Conservation (phyloP, 768 basidiomycete genomes). For the Lentinula sp. region DNA sequence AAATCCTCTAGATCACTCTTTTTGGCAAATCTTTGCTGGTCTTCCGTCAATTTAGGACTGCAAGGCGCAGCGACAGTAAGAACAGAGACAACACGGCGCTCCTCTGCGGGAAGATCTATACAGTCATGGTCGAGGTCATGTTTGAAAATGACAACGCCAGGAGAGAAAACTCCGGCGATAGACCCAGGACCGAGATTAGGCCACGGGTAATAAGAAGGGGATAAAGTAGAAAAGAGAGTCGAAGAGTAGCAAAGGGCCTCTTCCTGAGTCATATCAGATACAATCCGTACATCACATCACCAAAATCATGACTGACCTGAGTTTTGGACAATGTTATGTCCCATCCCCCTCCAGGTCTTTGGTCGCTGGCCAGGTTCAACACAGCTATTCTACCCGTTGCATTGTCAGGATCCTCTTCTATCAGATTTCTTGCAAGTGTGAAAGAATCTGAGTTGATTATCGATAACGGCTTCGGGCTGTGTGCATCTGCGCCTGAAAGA, state of each 20-base stretch:
- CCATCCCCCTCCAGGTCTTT: constrained; percentile 27
- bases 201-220: constrained; percentile 38
- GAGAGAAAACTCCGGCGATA: constrained; percentile 34
- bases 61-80: constrained; percentile 41
- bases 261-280: constrained; percentile 21
- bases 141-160: constrained; percentile 41
- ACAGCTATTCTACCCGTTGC: constrained; percentile 25
- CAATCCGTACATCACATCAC: background rate
- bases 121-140: constrained; percentile 38
- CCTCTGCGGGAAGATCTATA: constrained; percentile 21
- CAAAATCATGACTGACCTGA: constrained; percentile 18
- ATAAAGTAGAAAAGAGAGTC: constrained; percentile 35
- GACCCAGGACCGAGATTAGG: constrained; percentile 36
- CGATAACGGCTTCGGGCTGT: constrained; percentile 12
- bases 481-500: constrained; percentile 10
- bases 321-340: constrained; percentile 18
- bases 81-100: constrained; percentile 34
- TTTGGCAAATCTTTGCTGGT: constrained; percentile 15
- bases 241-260: constrained; percentile 45
- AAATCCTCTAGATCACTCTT: constrained; percentile 26
- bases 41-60: constrained; percentile 21
- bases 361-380: constrained; percentile 34
- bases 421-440: constrained; percentile 24
- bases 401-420: constrained; percentile 17
- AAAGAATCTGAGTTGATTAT: constrained; percentile 33